These are phyloP conservation scores for Neolentinus lepideus DNA, from an alignment of 1,284 basidiomycete genomes.

Conservation along the genomic window DNA sequence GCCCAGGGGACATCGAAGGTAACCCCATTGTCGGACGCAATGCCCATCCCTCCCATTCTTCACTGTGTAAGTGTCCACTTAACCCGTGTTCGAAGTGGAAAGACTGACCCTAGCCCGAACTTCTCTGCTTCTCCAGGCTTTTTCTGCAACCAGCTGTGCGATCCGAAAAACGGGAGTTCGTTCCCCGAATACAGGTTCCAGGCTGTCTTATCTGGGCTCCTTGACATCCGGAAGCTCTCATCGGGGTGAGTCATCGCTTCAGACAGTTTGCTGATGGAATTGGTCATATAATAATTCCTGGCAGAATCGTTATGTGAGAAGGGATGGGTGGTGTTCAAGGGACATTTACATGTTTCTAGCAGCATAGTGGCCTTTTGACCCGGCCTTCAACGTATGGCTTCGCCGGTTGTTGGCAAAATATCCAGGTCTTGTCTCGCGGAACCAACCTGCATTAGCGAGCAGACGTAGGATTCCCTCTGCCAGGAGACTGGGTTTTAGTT, in stretches of 20 bases:
- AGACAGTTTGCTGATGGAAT: background rate
- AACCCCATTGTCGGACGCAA: background rate
- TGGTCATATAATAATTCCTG: background rate
- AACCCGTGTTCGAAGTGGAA: background rate
- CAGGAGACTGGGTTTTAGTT: background rate
- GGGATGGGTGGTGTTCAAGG: background rate
- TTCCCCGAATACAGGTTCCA: background rate
- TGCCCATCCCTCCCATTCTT: background rate
- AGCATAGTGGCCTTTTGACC: background rate
- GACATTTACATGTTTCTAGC: background rate
- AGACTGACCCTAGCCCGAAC: background rate
- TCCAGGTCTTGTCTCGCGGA: background rate
- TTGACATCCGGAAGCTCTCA: background rate
- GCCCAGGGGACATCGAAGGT: background rate
- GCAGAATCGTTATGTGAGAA: background rate
- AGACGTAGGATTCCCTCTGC: background rate
- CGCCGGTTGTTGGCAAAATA: slow-evolving; percentile 1
- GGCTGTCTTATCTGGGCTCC: background rate
- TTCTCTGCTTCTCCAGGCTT: background rate
- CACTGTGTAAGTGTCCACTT: background rate
- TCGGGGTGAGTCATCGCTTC: background rate
- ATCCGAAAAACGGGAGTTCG: background rate
- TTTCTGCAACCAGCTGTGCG: background rate
- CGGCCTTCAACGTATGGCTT: background rate
- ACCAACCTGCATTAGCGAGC: background rate